A percentile compares a stretch with the other conserved stretches of the same genome.
phyloP scores from a whole-genome alignment of 2,329 filamentous ascomycete species.

The Trichoderma aggressivum region DNA sequence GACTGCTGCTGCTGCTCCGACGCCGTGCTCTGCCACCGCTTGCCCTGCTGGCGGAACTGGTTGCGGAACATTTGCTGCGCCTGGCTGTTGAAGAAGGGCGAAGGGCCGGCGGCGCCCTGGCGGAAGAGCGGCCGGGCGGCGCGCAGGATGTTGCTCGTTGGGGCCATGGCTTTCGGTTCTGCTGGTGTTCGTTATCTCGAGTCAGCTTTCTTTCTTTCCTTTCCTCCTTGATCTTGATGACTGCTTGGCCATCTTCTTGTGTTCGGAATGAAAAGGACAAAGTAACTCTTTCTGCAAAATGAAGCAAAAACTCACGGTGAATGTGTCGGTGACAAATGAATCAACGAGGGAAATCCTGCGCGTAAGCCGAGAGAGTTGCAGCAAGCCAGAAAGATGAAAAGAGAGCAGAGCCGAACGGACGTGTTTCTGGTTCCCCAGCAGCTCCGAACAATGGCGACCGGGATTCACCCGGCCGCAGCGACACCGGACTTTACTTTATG shows the following conservation, averaged over 20 bases:
- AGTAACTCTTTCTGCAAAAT: too few relatives aligned
- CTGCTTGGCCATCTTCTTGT: too few relatives aligned
- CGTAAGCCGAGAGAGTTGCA: too few relatives aligned
- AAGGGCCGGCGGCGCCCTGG: slow-evolving; percentile 49
- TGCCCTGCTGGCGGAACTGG: slow-evolving; percentile 41
- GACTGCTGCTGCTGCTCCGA: slow-evolving; percentile 35
- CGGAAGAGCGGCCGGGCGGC: slow-evolving; percentile 55
- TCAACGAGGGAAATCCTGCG: too few relatives aligned
- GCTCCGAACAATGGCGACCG: slow-evolving; percentile 10
- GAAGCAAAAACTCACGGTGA: too few relatives aligned
- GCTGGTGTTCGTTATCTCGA: neutral
- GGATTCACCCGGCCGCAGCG: slow-evolving; percentile 10
- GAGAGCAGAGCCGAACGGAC: too few relatives aligned
- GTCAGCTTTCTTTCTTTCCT: neutral
- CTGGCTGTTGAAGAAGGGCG: slow-evolving; percentile 12
- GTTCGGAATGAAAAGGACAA: neutral
- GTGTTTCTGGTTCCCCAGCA: too few relatives aligned
- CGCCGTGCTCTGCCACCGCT: slow-evolving; percentile 70
- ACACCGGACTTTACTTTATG: slow-evolving; percentile 15
- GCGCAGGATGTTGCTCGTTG: slow-evolving; percentile 50
- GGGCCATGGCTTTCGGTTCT: slow-evolving; percentile 36
- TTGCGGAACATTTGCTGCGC: slow-evolving; percentile 50
- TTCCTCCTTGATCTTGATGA: too few relatives aligned
- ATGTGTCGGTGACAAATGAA: too few relatives aligned
- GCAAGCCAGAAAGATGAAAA: too few relatives aligned